Evolutionary conservation across 345 rosid species (phyloP), one percentile per base, ranked within the genome.

Genomic region (Abelmoschus esculentus): DNA sequence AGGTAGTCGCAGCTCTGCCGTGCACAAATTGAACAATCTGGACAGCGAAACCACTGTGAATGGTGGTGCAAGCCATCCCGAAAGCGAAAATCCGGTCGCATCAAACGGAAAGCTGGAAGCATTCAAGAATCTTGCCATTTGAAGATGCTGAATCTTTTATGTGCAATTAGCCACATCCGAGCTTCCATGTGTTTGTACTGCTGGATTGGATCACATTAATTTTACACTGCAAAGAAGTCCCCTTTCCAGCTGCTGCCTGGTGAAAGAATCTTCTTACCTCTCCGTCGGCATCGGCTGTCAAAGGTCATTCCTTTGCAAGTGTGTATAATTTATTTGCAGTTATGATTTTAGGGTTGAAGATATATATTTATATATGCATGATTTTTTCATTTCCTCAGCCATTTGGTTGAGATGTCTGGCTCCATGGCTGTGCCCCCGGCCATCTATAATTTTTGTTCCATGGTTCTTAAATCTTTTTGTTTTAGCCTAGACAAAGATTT

Each of bases 91-190:
- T 70, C 71, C 76, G n/a, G 50, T 78, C 59, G 65, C 80, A 17
- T 83, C 84, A 73, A 91, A 96, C 79, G 99, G 99, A 70, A 82
- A 90, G 74, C 68, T 87, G 0, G 92, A 87, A 77, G 84, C 89
- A 31, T 81, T 85, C 54, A 84, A 84, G 83, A 84, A 76, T 66
- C 87, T 86, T 72, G 46, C 83, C 4, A 70, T 86, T 56, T 78
- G 81, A 73, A 66, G 80, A n/a, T n/a, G n/a, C n/a, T n/a, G n/a
- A n/a, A n/a, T n/a, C 53, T 60, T 11, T 9, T 13, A 57, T 68
- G 69, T 69, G 66, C 46, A 22, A 65, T 47, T 54, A 71, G 68
- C 36, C 32, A 73, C 61, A 44, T 62, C 32, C 18, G 38, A 34
- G 49, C 70, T 22, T 65, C 69, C 52, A 31, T 32, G 56, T 61